A percentile compares a stretch with the other conserved stretches of the same genome.
These are phyloP conservation scores for Groenewaldozyma salmanticensis DNA, from an alignment of 805 yeast genomes.

Conservation along the genomic window DNA sequence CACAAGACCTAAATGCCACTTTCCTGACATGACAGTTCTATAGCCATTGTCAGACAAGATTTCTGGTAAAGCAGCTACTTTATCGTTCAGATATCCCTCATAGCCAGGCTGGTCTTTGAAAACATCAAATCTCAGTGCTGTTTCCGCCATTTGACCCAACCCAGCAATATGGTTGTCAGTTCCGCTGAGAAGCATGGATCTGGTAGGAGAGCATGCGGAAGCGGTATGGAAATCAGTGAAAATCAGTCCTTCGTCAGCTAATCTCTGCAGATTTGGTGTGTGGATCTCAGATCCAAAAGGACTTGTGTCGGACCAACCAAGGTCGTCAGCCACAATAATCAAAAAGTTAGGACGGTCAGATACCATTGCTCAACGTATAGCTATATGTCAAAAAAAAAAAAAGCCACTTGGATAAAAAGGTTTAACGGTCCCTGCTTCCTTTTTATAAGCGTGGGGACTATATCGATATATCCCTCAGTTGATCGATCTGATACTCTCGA, in stretches of 20 bases:
- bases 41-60: conserved; percentile 40
- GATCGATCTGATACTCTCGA: too few relatives aligned
- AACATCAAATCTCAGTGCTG: conserved; percentile 28
- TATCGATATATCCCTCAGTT: too few relatives aligned
- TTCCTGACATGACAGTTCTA: conserved; percentile 44
- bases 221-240: conserved; percentile 56
- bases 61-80: conserved; percentile 46
- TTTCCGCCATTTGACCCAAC: conserved; percentile 47
- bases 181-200: conserved; percentile 52
- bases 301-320: conserved; percentile 47
- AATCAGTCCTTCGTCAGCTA: conserved; percentile 38
- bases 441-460: too few relatives aligned
- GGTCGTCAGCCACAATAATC: conserved; percentile 50
- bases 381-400: not conserved
- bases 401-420: too few relatives aligned
- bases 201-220: conserved; percentile 55
- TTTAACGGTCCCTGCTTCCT: too few relatives aligned
- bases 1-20: conserved; percentile 49
- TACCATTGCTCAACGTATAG: not conserved
- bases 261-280: conserved; percentile 41
- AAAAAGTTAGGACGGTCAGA: conserved; percentile 37
- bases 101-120: conserved; percentile 41
- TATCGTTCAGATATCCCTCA: conserved; percentile 43
- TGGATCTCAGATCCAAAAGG: conserved; percentile 45
- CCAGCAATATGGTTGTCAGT: conserved; percentile 57